A percentile compares a stretch with the other conserved stretches of the same genome.
Conservation (phyloP, 331 rosid species). For the Dryas integrifolia region DNA sequence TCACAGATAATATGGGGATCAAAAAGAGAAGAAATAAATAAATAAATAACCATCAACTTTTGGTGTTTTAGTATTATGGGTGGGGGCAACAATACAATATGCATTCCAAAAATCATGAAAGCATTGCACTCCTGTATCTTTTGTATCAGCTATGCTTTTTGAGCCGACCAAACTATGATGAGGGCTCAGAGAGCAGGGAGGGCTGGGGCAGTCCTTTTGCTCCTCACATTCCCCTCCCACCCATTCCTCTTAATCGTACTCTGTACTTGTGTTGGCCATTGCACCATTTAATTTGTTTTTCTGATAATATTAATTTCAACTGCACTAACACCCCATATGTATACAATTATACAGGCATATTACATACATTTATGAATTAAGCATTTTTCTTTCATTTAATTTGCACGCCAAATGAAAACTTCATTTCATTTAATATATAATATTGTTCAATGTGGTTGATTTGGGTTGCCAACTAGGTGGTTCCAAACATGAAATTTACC, state of each 20-base stretch:
- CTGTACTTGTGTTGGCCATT: conserved; percentile 7
- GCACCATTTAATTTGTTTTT: conserved; percentile 30
- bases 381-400: no score
- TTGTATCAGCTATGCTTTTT: conserved; percentile 42
- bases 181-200: conserved; percentile 15
- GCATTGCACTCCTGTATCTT: conserved; percentile 51
- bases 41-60: not conserved
- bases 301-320: conserved; percentile 13
- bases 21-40: not conserved
- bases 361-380: no score
- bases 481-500: no score
- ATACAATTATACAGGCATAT: no score
- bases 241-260: conserved; percentile 32
- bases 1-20: not conserved
- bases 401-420: no score
- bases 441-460: no score
- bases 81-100: conserved; percentile 21
- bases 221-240: conserved; percentile 35
- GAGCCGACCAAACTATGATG: conserved; percentile 53
- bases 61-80: conserved; percentile 5
- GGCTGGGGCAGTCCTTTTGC: conserved; percentile 27
- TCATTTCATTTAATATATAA: no score
- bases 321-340: not conserved
- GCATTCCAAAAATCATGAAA: conserved; percentile 57
- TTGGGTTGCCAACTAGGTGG: no score